Evolutionary conservation across 2,329 filamentous ascomycete species (phyloP).

Genomic region (Onygena corvina): DNA sequence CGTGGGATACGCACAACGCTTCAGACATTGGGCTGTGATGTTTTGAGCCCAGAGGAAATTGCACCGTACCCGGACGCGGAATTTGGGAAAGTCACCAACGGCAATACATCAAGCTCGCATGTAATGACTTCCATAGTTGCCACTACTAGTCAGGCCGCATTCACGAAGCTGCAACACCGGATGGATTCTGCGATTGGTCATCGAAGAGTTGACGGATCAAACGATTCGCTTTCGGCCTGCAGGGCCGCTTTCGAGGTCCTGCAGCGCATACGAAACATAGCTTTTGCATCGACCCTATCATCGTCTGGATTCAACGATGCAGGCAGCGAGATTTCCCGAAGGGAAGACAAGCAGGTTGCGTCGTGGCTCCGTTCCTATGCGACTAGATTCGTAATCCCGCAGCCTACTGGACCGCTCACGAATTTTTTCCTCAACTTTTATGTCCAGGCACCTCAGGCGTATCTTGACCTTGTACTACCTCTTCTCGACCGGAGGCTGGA

Average conservation of each 20-base stretch:
- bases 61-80: background rate
- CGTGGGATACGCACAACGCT: conserved; percentile 5
- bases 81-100: background rate
- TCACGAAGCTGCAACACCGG: conserved; percentile 4
- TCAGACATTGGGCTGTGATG: conserved; percentile 5
- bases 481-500: conserved; percentile 9
- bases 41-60: background rate
- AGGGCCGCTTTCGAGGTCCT: conserved; percentile 6
- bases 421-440: conserved; percentile 8
- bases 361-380: conserved; percentile 8
- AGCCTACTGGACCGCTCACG: conserved; percentile 8
- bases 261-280: conserved; percentile 4
- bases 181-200: conserved; percentile 2
- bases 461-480: conserved; percentile 8
- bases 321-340: conserved; percentile 1
- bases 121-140: conserved; percentile 3
- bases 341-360: background rate
- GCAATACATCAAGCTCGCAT: background rate
- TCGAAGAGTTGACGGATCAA: background rate
- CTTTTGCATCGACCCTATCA: background rate
- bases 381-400: conserved; percentile 5
- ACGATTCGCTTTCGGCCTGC: conserved; percentile 6
- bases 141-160: background rate
- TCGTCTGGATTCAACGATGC: background rate
- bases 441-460: conserved; percentile 6